Evolutionary conservation across 768 basidiomycete species (phyloP).

Genomic region (Dioszegia hungarica): DNA sequence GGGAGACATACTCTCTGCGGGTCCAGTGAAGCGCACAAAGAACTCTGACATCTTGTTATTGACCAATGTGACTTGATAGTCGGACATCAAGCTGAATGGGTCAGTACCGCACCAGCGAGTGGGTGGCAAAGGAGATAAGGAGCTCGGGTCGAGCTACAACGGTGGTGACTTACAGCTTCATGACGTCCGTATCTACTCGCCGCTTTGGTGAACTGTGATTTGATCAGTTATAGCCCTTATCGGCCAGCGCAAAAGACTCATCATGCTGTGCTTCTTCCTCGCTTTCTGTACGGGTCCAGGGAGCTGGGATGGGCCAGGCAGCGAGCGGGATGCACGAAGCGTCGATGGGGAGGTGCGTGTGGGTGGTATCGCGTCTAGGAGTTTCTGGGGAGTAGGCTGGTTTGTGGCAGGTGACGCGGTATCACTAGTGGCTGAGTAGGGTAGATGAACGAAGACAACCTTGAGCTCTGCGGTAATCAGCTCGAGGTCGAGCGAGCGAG

Average conservation of each 20-base stretch:
- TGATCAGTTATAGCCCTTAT: constrained; percentile 9
- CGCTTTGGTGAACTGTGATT: constrained; percentile 76
- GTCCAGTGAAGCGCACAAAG: constrained; percentile 91
- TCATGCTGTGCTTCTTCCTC: constrained; percentile 27
- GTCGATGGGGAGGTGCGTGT: neutral
- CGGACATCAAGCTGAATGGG: constrained; percentile 79
- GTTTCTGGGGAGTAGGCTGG: neutral
- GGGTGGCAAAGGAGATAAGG: constrained; percentile 1
- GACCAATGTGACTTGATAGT: constrained; percentile 94
- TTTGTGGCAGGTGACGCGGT: too few species aligned
- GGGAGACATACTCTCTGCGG: constrained; percentile 69
- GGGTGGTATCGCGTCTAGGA: constrained; percentile 2
- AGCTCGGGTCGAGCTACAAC: neutral
- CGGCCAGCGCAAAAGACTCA: constrained; percentile 16
- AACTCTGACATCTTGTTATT: constrained; percentile 99
- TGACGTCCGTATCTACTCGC: constrained; percentile 97
- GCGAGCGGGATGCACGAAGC: neutral
- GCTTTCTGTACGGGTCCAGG: neutral
- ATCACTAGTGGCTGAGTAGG: too few species aligned
- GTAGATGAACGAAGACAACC: too few species aligned
- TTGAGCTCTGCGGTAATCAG: too few species aligned
- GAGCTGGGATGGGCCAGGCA: neutral
- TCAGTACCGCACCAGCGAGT: too few species aligned
- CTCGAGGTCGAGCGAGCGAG: too few species aligned
- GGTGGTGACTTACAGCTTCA: constrained; percentile 74